phyloP scores from a whole-genome alignment of 306 rosid genomes.

The Sicyos edulis region DNA sequence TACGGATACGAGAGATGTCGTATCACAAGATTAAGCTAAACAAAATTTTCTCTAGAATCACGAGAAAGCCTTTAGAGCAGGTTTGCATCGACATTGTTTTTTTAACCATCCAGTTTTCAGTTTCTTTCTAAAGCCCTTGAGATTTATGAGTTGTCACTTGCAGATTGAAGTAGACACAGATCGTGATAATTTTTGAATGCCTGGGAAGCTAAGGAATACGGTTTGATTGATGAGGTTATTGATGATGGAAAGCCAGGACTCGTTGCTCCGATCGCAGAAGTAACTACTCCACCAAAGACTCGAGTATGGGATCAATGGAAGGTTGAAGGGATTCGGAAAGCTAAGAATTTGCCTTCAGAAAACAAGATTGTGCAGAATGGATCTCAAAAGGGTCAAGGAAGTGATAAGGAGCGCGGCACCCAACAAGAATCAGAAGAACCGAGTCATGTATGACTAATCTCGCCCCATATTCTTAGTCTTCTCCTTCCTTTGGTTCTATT shows the following conservation, averaged over 20 bases:
- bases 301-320: conserved; percentile 52
- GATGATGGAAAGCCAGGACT: conserved; percentile 95
- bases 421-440: conserved; percentile 45
- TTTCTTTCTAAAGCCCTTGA: neutral
- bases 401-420: conserved; percentile 35
- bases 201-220: conserved; percentile 92
- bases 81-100: conserved; percentile 29
- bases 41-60: conserved; percentile 75
- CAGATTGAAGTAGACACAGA: conserved; percentile 77
- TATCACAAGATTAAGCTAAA: conserved; percentile 83
- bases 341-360: conserved; percentile 66
- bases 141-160: conserved; percentile 17
- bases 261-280: conserved; percentile 68
- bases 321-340: conserved; percentile 48
- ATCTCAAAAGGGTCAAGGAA: conserved; percentile 27
- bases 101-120: neutral
- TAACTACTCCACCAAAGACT: conserved; percentile 67
- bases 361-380: conserved; percentile 36
- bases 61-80: conserved; percentile 73
- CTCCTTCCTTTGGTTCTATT: neutral
- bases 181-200: conserved; percentile 88
- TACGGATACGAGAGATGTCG: conserved; percentile 73
- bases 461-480: neutral
- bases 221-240: conserved; percentile 69
- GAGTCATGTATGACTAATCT: conserved; percentile 43